Percentiles rank a stretch among this genome's conserved stretches.
phyloP scores from a whole-genome alignment of 306 rosid species.

The Quercus gilva region DNA sequence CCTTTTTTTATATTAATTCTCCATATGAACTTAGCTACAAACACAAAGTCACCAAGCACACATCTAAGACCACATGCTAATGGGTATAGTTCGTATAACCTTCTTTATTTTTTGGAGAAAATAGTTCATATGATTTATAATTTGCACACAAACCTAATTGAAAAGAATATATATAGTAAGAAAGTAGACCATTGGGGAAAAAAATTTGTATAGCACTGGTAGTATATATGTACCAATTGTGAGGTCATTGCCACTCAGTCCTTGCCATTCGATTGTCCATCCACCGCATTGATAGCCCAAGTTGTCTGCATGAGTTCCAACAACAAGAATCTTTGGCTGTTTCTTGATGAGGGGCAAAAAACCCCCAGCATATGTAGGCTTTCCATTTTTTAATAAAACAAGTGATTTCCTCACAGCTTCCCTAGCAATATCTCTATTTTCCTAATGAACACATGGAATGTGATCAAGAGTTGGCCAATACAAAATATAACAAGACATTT shows the following conservation, averaged over 20 bases:
- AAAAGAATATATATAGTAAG: too few species aligned
- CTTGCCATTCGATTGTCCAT: slow-evolving; percentile 10
- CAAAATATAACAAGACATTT: too few species aligned
- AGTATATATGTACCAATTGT: not conserved
- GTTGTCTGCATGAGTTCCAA: slow-evolving; percentile 2
- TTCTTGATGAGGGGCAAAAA: not conserved
- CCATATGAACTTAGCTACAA: not conserved
- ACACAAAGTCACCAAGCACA: too few species aligned
- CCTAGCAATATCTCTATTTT: not conserved
- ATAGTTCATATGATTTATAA: too few species aligned
- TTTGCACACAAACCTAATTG: too few species aligned
- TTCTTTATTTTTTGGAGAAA: too few species aligned
- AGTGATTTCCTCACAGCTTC: slow-evolving; percentile 9
- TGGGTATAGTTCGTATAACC: not conserved
- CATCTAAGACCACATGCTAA: not conserved
- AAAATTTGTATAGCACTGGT: not conserved
- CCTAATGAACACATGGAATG: not conserved
- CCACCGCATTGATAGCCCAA: slow-evolving; percentile 5
- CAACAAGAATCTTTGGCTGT: slow-evolving; percentile 4
- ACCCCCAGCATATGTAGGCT: not conserved
- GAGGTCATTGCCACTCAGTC: not conserved
- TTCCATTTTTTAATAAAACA: slow-evolving; percentile 1
- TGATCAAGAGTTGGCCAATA: not conserved
- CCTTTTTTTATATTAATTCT: too few species aligned
- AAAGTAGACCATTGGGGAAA: too few species aligned